A percentile compares a stretch with the other conserved stretches of the same genome.
Conservation (phyloP, 805 yeast species). For the Schwanniomyces occidentalis region DNA sequence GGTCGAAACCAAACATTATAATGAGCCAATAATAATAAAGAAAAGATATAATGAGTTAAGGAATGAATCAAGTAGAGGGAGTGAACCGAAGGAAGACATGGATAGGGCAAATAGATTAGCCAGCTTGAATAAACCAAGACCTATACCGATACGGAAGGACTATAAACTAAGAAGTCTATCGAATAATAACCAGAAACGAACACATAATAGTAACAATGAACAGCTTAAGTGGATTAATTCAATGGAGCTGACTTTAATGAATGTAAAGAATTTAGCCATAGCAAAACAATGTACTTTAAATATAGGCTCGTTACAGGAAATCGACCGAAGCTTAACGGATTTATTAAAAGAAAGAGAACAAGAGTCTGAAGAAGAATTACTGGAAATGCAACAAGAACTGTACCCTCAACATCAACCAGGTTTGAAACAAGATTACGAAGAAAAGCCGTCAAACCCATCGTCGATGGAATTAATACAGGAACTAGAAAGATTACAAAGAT, state of each 20-base stretch:
- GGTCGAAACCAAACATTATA: slow-evolving; percentile 9
- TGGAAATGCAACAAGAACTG: slow-evolving; percentile 1
- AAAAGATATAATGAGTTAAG: slow-evolving; percentile 2
- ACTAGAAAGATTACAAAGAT: slow-evolving; percentile 23
- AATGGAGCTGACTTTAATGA: too few relatives aligned
- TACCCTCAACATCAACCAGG: background rate
- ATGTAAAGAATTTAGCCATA: too few relatives aligned
- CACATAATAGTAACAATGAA: too few relatives aligned
- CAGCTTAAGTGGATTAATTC: too few relatives aligned
- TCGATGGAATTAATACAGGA: slow-evolving; percentile 17
- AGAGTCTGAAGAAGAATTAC: background rate
- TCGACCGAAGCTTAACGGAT: background rate
- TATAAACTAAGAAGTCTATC: background rate
- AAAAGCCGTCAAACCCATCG: background rate
- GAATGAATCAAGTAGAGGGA: slow-evolving; percentile 1
- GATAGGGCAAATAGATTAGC: background rate
- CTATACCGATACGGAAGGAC: slow-evolving; percentile 5
- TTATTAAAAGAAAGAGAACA: background rate
- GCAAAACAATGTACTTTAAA: too few relatives aligned
- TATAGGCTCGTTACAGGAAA: too few relatives aligned
- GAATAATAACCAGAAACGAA: too few relatives aligned
- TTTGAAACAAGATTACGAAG: background rate
- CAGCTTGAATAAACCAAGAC: slow-evolving; percentile 4
- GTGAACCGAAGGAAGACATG: background rate
- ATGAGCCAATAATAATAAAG: slow-evolving; percentile 7